Evolutionary conservation across 106 monocot genomes (phyloP).

Genomic region (Apostasia shenzhenica): DNA sequence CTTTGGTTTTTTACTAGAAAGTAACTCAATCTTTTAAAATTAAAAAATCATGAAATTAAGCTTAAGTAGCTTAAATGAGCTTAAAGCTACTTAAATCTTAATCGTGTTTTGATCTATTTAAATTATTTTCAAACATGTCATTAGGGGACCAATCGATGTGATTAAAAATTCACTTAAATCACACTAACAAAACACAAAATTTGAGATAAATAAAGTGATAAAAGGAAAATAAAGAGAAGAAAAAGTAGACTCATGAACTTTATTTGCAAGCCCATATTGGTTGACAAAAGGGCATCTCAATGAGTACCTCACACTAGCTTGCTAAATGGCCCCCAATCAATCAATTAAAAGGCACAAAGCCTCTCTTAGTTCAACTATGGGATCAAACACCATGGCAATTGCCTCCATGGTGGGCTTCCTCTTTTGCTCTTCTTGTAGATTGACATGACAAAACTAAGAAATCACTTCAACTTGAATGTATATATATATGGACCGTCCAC

Average conservation of each 20-base stretch:
- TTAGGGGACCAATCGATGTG: too few relatives aligned
- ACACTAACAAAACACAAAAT: neutral
- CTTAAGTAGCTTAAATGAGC: too few relatives aligned
- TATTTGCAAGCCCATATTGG: neutral
- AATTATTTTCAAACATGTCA: too few relatives aligned
- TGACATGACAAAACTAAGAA: neutral
- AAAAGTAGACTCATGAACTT: neutral
- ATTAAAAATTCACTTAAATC: too few relatives aligned
- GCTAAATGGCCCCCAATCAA: neutral
- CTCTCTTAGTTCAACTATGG: neutral
- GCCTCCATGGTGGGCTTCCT: neutral
- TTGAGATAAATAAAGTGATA: neutral
- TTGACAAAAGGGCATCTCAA: neutral
- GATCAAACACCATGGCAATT: neutral
- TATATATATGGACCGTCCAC: too few relatives aligned
- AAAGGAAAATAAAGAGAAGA: neutral
- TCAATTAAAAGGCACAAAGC: neutral
- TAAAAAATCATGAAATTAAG: too few relatives aligned
- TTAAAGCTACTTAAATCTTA: too few relatives aligned
- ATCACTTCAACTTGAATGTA: neutral
- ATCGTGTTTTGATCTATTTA: too few relatives aligned
- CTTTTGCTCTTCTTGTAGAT: neutral
- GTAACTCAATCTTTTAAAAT: too few relatives aligned
- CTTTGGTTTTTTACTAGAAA: too few relatives aligned
- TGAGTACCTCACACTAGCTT: neutral